Base-by-base conservation (phyloP, 2,329 filamentous ascomycete species). In the Penicillium sumatraense region DNA sequence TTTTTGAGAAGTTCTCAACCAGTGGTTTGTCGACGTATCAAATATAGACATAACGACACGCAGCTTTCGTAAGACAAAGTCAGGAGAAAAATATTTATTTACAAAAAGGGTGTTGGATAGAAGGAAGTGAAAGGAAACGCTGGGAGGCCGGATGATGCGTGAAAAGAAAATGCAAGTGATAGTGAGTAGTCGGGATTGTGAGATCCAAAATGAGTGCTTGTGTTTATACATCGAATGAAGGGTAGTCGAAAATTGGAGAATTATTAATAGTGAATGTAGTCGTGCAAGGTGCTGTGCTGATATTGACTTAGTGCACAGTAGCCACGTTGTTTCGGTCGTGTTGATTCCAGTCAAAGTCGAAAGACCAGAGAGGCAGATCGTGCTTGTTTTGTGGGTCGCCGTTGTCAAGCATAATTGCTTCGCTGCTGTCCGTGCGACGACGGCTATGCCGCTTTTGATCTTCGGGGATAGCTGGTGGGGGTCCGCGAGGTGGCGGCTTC, bases 321-420 rank as follows among this genome's bases (percentile, higher is more conserved):
- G 72, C 68, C 49, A 76, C 47, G 36, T 65, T 71, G 27, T 61
- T 60, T 35, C 58, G 58, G 23, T 83, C 75, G 77, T 80, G 38
- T 16, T 23, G 57, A 70, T 72, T 66, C 72, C 74, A 69, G 40
- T 73, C 65, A 53, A 72, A 59, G 42, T 73, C 65, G 24, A 65
- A 64, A 5, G 63, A 59, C 76, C 76, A 78, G 23, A 76, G 64
- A 5, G 75, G 74, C 51, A 80, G 76, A 5, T 79, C 79, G 10
- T 82, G 64, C 48, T 86, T 84, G 79, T 85, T 84, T 40, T 75
- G 79, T 58, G 82, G 80, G 26, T 80, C 79, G 3, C 78, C 76
- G 1, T 75, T 72, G 20, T 75, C 68, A 41, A 78, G 67, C 47
- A 75, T 72, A 45, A 82, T 79, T 53, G 78, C 77, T 63, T 79